Conservation (phyloP, 768 basidiomycete genomes). For the Suillus cothurnatus region DNA sequence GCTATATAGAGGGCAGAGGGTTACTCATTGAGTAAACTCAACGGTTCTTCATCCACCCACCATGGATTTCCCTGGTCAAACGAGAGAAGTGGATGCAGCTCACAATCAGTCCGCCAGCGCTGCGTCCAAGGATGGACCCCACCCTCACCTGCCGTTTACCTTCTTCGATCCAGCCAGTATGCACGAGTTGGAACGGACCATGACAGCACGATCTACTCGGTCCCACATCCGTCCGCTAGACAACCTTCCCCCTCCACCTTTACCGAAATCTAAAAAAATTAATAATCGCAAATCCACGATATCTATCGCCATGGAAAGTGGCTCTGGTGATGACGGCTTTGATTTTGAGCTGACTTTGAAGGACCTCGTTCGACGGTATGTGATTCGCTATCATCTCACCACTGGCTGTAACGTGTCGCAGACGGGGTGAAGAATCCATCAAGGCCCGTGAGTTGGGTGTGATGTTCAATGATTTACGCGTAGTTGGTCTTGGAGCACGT, state of each 20-base stretch:
- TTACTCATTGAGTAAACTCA: neutral
- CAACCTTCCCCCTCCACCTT: neutral
- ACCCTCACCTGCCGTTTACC: neutral
- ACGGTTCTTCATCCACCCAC: neutral
- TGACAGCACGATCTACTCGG: slow-evolving; percentile 3
- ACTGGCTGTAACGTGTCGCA: slow-evolving; percentile 23
- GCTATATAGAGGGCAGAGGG: neutral
- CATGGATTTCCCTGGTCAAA: neutral
- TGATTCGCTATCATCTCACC: neutral
- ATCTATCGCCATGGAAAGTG: slow-evolving; percentile 2
- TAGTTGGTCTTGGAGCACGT: slow-evolving; percentile 59
- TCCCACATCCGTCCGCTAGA: neutral
- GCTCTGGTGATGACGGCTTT: slow-evolving; percentile 37
- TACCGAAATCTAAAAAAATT: neutral
- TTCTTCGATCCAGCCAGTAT: slow-evolving; percentile 5
- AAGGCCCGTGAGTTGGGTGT: slow-evolving; percentile 61
- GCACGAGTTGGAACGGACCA: neutral
- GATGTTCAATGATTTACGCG: slow-evolving; percentile 56
- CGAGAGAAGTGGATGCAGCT: neutral
- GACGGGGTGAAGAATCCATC: slow-evolving; percentile 51
- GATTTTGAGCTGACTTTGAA: slow-evolving; percentile 33
- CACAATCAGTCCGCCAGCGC: neutral
- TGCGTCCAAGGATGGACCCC: neutral
- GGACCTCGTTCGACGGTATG: slow-evolving; percentile 26
- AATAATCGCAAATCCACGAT: neutral